A percentile compares a stretch with the other conserved stretches of the same genome.
Conservation (phyloP, 352 stramenopile species). For the Phytophthora sojae region DNA sequence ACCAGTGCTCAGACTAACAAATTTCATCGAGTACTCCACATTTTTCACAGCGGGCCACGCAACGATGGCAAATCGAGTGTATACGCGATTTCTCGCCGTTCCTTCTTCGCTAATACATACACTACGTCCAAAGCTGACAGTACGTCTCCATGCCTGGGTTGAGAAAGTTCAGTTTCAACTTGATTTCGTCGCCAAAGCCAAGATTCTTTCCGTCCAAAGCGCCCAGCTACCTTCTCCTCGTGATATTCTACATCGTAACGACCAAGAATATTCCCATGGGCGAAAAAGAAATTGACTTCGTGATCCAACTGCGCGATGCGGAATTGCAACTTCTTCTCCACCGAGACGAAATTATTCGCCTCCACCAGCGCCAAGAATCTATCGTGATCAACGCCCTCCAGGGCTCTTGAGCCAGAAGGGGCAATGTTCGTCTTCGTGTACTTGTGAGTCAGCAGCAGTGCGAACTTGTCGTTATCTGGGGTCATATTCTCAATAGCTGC, state of each 20-base stretch:
- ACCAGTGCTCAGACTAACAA: slow-evolving; percentile 7
- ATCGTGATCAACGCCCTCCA: neutral
- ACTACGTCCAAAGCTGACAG: neutral
- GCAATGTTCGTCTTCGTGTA: neutral
- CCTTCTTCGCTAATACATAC: neutral
- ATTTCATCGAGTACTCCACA: slow-evolving; percentile 12
- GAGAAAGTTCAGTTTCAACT: neutral
- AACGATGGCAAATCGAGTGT: neutral
- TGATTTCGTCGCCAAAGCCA: neutral
- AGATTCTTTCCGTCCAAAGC: neutral
- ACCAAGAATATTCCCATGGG: neutral
- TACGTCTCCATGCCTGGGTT: neutral
- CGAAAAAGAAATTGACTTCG: neutral
- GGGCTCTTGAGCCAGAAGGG: neutral
- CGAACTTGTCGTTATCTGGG: neutral
- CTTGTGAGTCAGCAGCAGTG: neutral
- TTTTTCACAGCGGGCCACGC: neutral
- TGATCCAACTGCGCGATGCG: neutral
- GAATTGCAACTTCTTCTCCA: neutral
- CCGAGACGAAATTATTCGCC: neutral
- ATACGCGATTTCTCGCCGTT: neutral
- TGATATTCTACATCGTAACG: neutral
- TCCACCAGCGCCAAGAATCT: neutral
- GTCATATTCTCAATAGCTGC: neutral
- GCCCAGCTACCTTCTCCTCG: neutral